Evolutionary conservation across 2,329 filamentous ascomycete species (phyloP).

Genomic region (Colletotrichum gloeosporioides): DNA sequence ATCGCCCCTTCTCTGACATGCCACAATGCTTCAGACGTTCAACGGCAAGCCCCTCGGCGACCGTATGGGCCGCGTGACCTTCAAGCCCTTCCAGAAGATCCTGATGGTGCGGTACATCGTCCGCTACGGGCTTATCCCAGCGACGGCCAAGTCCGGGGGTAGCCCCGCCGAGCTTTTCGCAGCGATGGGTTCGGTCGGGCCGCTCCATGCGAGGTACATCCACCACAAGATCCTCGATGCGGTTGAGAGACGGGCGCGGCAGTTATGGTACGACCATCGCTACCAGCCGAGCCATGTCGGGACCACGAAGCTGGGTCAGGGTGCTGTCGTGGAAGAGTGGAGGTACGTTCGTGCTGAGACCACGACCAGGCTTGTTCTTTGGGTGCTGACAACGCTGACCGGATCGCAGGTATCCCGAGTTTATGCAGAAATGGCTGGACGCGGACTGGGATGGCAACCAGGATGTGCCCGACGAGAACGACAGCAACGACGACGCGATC

Average conservation of each 20-base stretch:
- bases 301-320: not conserved
- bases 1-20: too few relatives aligned
- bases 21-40: not conserved
- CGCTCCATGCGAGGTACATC: not conserved
- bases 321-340: not conserved
- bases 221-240: not conserved
- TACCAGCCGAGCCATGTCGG: not conserved
- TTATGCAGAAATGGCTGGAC: not conserved
- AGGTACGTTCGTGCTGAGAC: not conserved
- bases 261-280: not conserved
- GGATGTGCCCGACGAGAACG: not conserved
- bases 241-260: not conserved
- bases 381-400: not conserved
- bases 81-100: not conserved
- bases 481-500: too few relatives aligned
- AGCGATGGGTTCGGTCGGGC: not conserved
- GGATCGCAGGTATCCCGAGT: not conserved
- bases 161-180: not conserved
- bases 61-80: not conserved
- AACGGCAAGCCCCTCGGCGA: not conserved
- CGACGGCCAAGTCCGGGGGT: not conserved
- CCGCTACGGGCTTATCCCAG: not conserved
- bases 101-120: not conserved
- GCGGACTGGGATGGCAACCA: not conserved
- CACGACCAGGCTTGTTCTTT: not conserved